Conservation (phyloP, 1,284 basidiomycete species). For the Microbotryomycetes sp. region DNA sequence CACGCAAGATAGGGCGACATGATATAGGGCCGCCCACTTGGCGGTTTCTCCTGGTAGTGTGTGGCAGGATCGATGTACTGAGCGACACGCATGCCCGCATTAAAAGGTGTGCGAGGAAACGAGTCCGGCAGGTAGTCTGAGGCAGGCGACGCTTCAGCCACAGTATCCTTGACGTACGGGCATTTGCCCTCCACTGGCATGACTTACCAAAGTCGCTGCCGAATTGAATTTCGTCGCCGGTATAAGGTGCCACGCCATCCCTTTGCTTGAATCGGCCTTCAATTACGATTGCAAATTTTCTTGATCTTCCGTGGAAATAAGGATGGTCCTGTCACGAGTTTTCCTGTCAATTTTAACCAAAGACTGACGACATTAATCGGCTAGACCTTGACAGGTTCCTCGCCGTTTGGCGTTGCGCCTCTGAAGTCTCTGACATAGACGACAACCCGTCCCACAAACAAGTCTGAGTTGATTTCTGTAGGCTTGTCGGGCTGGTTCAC, state of each 20-base stretch:
- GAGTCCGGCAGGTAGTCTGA: slow-evolving; percentile 18
- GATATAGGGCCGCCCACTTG: slow-evolving; percentile 43
- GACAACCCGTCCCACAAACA: slow-evolving; percentile 43
- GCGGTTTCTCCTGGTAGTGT: slow-evolving; percentile 39
- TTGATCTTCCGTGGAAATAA: slow-evolving; percentile 38
- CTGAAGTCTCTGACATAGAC: slow-evolving; percentile 42
- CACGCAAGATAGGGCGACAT: slow-evolving; percentile 44
- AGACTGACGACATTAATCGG: neutral
- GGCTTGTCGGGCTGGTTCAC: slow-evolving; percentile 41
- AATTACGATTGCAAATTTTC: slow-evolving; percentile 44
- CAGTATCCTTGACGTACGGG: neutral
- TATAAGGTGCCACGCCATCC: slow-evolving; percentile 29
- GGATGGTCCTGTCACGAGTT: slow-evolving; percentile 9
- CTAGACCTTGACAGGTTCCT: slow-evolving; percentile 13
- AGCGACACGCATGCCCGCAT: slow-evolving; percentile 43
- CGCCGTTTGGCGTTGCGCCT: slow-evolving; percentile 37
- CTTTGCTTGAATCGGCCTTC: slow-evolving; percentile 43
- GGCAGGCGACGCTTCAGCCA: neutral
- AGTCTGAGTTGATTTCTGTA: slow-evolving; percentile 42
- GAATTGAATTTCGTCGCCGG: slow-evolving; percentile 35
- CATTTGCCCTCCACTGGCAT: slow-evolving; percentile 33
- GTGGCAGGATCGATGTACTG: slow-evolving; percentile 42
- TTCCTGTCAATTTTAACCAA: too few relatives aligned
- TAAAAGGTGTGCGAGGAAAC: slow-evolving; percentile 35
- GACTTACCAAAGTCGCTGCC: slow-evolving; percentile 36